Conservation (phyloP, 1,284 basidiomycete species). For the Sanghuangporus baumii region DNA sequence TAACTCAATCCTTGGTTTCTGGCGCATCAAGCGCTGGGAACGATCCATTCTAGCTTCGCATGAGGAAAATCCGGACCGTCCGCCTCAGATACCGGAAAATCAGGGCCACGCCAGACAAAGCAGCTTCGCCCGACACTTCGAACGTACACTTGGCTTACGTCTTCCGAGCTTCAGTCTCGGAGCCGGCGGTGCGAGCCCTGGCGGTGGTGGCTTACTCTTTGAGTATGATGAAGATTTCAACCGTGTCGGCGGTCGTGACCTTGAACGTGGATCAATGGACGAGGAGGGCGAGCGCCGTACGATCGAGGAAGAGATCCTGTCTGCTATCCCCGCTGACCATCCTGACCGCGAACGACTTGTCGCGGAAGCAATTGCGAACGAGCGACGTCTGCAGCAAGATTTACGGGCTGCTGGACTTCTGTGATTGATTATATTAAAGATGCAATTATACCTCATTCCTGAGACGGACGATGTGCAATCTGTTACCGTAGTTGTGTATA, state of each 20-base stretch:
- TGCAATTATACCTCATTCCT: background rate
- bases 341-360: constrained; percentile 39
- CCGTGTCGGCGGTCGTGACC: background rate
- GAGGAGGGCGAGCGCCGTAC: constrained; percentile 27
- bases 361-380: constrained; percentile 45
- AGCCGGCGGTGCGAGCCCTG: constrained; percentile 44
- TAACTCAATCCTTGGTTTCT: constrained; percentile 84
- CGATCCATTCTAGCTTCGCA: constrained; percentile 60
- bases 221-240: constrained; percentile 13
- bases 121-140: constrained; percentile 31
- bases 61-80: constrained; percentile 14
- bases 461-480: background rate
- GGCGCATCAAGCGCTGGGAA: constrained; percentile 89
- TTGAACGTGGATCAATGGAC: constrained; percentile 17
- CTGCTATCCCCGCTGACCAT: constrained; percentile 30
- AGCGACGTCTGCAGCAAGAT: constrained; percentile 52
- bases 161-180: constrained; percentile 38
- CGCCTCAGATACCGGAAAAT: constrained; percentile 21
- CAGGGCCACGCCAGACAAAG: constrained; percentile 24
- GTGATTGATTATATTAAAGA: constrained; percentile 24
- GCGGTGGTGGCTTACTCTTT: background rate
- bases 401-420: constrained; percentile 62
- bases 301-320: constrained; percentile 17
- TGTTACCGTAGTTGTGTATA: background rate
- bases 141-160: constrained; percentile 40